Evolutionary conservation across 1,284 basidiomycete genomes (phyloP), one percentile per base, ranked within the genome.

Genomic region (Neotropicomus parvogracilis): DNA sequence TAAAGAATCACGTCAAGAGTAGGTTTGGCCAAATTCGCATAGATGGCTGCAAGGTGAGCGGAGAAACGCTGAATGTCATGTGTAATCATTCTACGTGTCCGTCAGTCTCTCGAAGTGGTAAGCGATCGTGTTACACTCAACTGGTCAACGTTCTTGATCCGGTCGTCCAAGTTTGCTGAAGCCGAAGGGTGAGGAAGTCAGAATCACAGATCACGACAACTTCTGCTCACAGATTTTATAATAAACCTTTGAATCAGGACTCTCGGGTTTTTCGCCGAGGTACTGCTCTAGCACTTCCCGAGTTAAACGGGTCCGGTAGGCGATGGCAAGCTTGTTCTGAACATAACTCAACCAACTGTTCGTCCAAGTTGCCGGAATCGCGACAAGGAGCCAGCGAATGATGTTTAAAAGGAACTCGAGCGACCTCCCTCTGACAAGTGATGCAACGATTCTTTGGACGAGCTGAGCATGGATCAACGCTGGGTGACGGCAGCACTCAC

Each of bases 111-210:
- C 37, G n/a, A 19, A 24, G 29, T 27, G 37, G 14, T 42, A 17
- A 40, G 28, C 14, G 34, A n/a, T 19, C 31, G 12, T 19, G 26
- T 37, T 5, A 38, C 31, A 59, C 77, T 59, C 53, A 88, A 65
- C 86, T 97, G 95, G 64, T 98, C 95, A 9, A 92, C 89, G 59
- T 98, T 98, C 74, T 94, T 94, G 56, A 98, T 94, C 46, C 95
- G 78, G 66, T 98, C 95, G 60, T 95, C 92, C 52, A 95, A 70
- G 64, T 94, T 94, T 31, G 88, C 89, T 89, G 58, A 20, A 41
- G 12, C 40, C 20, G 19, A 27, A 40, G 24, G 10, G 29, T 65
- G 17, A 49, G 16, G 3, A 37, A 35, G 17, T 33, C n/a, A 24
- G n/a, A 14, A 39, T 9, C 8, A 43, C 5, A 16, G 13, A 19